Percentiles rank a stretch among this genome's conserved stretches.
Evolutionary conservation across 1,284 basidiomycete genomes (phyloP).

Genomic region (Singerocomus inundabilis): DNA sequence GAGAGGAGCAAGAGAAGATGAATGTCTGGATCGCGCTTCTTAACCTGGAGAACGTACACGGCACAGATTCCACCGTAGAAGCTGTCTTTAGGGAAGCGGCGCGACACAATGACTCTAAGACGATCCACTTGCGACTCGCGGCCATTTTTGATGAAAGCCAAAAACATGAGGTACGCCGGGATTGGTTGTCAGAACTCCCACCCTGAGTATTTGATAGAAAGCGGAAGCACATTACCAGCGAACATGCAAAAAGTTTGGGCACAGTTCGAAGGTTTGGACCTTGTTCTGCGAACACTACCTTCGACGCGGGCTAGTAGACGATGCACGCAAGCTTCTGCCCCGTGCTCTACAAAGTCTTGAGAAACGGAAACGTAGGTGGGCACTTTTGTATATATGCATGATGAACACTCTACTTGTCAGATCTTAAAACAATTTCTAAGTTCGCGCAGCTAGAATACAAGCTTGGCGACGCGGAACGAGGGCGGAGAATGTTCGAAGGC

Average conservation of each 20-base stretch:
- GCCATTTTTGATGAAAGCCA: conserved; percentile 82
- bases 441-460: conserved; percentile 97
- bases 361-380: conserved; percentile 85
- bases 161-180: conserved; percentile 67
- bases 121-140: conserved; percentile 81
- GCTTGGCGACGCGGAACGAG: conserved; percentile 90
- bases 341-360: conserved; percentile 91
- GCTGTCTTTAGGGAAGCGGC: conserved; percentile 87
- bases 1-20: conserved; percentile 95
- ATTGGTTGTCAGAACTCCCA: not conserved
- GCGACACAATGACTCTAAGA: conserved; percentile 90
- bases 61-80: conserved; percentile 80
- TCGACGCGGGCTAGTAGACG: conserved; percentile 69
- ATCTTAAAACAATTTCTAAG: conserved; percentile 91
- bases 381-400: not conserved
- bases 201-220: conserved; percentile 48
- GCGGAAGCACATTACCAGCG: conserved; percentile 85
- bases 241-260: conserved; percentile 90
- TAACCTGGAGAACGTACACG: conserved; percentile 94
- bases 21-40: conserved; percentile 98
- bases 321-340: conserved; percentile 85
- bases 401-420: conserved; percentile 40
- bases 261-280: conserved; percentile 91
- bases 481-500: conserved; percentile 95
- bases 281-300: conserved; percentile 82